A percentile compares a stretch with the other conserved stretches of the same genome.
Evolutionary conservation across 148 eudicot species (phyloP).

Genomic region (Beta vulgaris): DNA sequence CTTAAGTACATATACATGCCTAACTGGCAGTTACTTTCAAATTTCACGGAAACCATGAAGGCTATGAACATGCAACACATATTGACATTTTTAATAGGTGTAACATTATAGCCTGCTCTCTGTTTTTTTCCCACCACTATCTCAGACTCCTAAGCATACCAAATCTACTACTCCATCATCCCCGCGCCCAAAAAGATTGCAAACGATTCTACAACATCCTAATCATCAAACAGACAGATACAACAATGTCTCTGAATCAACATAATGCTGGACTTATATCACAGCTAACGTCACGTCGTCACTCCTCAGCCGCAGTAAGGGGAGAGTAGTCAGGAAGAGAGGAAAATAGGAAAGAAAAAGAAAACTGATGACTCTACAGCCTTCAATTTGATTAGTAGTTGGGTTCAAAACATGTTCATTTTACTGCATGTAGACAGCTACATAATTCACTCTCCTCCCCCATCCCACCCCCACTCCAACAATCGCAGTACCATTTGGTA

Average conservation of each 20-base stretch:
- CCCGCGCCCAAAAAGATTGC: not conserved
- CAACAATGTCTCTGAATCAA: not conserved
- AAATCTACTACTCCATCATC: not conserved
- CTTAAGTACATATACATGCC: too few species aligned
- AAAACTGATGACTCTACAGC: not conserved
- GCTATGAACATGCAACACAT: too few species aligned
- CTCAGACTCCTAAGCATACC: not conserved
- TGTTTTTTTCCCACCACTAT: not conserved
- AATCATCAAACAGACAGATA: not conserved
- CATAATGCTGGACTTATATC: not conserved
- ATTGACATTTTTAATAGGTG: too few species aligned
- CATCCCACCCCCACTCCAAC: too few species aligned
- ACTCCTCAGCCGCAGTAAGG: not conserved
- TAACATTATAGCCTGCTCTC: too few species aligned
- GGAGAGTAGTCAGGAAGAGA: too few species aligned
- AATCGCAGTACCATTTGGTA: too few species aligned
- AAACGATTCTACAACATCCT: not conserved
- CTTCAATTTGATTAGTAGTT: not conserved
- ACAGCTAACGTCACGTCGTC: not conserved
- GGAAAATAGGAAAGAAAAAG: too few species aligned
- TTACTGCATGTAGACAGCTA: too few species aligned
- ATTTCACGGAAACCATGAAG: too few species aligned
- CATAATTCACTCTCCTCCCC: too few species aligned
- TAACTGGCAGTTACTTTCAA: too few species aligned
- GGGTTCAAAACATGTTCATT: not conserved